Evolutionary conservation across 2,329 filamentous ascomycete genomes (phyloP).

Genomic region (Pseudocercospora ulei): DNA sequence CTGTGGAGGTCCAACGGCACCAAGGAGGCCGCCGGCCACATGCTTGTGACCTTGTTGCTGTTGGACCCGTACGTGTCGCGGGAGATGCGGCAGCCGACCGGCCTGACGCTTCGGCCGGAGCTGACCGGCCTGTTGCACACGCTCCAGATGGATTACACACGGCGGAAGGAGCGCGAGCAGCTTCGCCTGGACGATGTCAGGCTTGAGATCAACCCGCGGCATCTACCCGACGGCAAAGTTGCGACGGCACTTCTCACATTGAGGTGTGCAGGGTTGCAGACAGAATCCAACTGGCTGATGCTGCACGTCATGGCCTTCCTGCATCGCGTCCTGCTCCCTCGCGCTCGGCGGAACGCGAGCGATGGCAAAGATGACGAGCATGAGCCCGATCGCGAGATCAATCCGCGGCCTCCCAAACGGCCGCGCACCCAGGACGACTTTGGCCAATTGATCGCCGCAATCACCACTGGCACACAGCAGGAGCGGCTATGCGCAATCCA

Average conservation of each 20-base stretch:
- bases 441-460: slow-evolving; percentile 36
- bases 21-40: slow-evolving; percentile 46
- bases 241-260: slow-evolving; percentile 20
- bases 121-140: slow-evolving; percentile 59
- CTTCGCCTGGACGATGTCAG: slow-evolving; percentile 69
- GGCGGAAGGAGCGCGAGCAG: slow-evolving; percentile 58
- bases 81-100: slow-evolving; percentile 26
- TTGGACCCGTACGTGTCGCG: slow-evolving; percentile 40
- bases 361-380: slow-evolving; percentile 12
- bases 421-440: slow-evolving; percentile 34
- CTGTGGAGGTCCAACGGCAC: slow-evolving; percentile 61
- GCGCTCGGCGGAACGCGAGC: neutral
- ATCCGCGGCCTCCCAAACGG: slow-evolving; percentile 33
- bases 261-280: slow-evolving; percentile 30
- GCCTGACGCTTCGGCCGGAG: slow-evolving; percentile 23
- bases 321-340: slow-evolving; percentile 16
- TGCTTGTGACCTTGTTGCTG: slow-evolving; percentile 62
- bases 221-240: slow-evolving; percentile 11
- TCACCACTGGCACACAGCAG: slow-evolving; percentile 33
- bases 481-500: slow-evolving; percentile 46
- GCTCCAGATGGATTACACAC: slow-evolving; percentile 69
- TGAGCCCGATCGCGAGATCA: slow-evolving; percentile 14
- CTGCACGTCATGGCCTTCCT: slow-evolving; percentile 37
- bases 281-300: slow-evolving; percentile 33
- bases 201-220: slow-evolving; percentile 30